Conservation (phyloP, 2,329 filamentous ascomycete species). For the Xylariaceae sp. region DNA sequence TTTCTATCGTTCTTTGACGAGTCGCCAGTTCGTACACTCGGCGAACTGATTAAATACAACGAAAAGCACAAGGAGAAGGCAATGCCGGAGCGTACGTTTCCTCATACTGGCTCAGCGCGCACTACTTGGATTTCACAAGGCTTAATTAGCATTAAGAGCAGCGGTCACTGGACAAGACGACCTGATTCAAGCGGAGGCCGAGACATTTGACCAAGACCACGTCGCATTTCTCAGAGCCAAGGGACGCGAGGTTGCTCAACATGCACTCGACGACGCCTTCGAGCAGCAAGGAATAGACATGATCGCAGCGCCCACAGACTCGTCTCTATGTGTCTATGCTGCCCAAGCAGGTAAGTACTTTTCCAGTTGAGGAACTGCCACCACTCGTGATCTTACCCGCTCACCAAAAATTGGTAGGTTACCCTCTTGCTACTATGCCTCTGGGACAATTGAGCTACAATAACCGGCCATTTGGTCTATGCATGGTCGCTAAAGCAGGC, state of each 20-base stretch:
- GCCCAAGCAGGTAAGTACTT: not conserved
- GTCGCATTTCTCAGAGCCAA: not conserved
- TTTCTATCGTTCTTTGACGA: not conserved
- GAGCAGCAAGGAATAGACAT: not conserved
- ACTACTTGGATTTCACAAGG: not conserved
- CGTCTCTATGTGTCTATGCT: not conserved
- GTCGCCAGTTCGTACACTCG: not conserved
- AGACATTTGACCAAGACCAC: not conserved
- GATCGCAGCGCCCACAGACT: not conserved
- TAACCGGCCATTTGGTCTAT: not conserved
- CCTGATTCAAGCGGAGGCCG: not conserved
- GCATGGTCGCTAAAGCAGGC: not conserved
- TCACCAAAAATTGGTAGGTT: not conserved
- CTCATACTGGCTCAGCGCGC: not conserved
- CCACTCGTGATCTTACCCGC: not conserved
- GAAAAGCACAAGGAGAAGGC: not conserved
- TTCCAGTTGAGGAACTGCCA: not conserved
- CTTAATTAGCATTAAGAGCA: not conserved
- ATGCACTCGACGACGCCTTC: not conserved
- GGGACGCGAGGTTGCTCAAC: not conserved
- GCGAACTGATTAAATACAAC: not conserved
- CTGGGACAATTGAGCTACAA: conserved; percentile 1
- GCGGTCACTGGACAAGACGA: not conserved
- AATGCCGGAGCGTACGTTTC: not conserved
- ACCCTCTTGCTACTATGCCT: conserved; percentile 1